Percentiles rank a stretch among this genome's conserved stretches.
Evolutionary conservation across 2,329 filamentous ascomycete genomes (phyloP).

Genomic region (Didymella glomerata): DNA sequence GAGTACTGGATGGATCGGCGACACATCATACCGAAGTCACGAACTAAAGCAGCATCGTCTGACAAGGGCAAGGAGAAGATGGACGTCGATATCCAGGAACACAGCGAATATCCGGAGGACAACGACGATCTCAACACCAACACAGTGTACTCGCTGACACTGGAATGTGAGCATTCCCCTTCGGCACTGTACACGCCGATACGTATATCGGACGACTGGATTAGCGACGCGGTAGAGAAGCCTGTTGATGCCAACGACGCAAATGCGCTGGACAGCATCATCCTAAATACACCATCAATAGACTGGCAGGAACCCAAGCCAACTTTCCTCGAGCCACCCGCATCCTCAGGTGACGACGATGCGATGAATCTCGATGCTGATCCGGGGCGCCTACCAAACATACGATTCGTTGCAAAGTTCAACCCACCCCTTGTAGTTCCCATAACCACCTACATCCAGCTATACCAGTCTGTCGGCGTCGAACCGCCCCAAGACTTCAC

Average conservation of each 20-base stretch:
- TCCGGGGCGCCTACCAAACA: constrained; percentile 69
- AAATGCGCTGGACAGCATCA: constrained; percentile 51
- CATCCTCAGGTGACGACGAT: constrained; percentile 54
- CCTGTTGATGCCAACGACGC: constrained; percentile 49
- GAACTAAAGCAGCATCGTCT: constrained; percentile 42
- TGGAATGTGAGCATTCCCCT: constrained; percentile 67
- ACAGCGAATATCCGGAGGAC: constrained; percentile 38
- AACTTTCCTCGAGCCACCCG: constrained; percentile 58
- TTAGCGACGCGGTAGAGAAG: constrained; percentile 72
- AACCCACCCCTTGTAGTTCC: constrained; percentile 78
- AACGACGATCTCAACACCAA: constrained; percentile 54
- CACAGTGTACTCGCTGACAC: constrained; percentile 70
- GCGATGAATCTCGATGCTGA: constrained; percentile 64
- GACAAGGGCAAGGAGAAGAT: constrained; percentile 50
- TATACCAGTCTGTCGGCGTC: constrained; percentile 67
- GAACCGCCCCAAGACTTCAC: constrained; percentile 66
- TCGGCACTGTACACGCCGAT: constrained; percentile 65
- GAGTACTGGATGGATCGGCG: constrained; percentile 79
- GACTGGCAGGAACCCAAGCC: constrained; percentile 79
- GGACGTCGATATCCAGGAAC: constrained; percentile 41
- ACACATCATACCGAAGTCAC: constrained; percentile 51
- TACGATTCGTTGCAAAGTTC: constrained; percentile 77
- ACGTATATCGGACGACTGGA: constrained; percentile 77
- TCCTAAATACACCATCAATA: constrained; percentile 56
- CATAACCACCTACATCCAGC: constrained; percentile 67